phyloP scores from a whole-genome alignment of 441 rosid species.

The Jatropha podagrica region DNA sequence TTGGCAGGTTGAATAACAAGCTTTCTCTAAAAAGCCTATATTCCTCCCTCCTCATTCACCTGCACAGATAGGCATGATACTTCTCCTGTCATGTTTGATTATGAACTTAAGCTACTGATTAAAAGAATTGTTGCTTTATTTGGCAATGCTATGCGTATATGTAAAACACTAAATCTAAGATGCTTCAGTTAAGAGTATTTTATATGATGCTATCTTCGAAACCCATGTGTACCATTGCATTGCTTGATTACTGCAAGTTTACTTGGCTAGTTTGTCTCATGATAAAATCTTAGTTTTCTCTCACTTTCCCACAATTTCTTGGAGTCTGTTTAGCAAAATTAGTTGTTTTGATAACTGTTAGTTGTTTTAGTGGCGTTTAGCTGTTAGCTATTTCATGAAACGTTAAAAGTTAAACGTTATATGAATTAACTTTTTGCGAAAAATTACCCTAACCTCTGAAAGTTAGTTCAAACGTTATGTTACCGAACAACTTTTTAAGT shows the following conservation, averaged over 20 bases:
- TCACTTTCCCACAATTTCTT: neutral
- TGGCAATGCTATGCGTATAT: neutral
- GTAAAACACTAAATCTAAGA: neutral
- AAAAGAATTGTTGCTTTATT: neutral
- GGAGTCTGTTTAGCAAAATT: no score
- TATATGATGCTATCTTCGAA: neutral
- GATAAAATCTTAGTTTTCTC: conserved; percentile 10
- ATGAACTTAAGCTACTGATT: neutral
- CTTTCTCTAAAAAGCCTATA: no score
- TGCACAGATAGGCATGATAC: neutral
- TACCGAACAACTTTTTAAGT: no score
- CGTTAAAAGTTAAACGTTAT: no score
- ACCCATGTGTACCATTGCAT: neutral
- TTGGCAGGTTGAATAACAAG: no score
- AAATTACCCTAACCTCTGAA: no score
- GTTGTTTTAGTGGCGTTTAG: no score
- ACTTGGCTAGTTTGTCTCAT: neutral
- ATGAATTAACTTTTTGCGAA: no score
- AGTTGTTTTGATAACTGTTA: no score
- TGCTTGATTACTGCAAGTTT: neutral
- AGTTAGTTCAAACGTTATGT: no score
- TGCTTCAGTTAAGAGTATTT: neutral
- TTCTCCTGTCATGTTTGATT: neutral
- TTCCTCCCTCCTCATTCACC: neutral
- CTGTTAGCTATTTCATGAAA: no score